Evolutionary conservation across 768 basidiomycete species (phyloP), one percentile per base, ranked within the genome.

Genomic region (Cyathus striatus): DNA sequence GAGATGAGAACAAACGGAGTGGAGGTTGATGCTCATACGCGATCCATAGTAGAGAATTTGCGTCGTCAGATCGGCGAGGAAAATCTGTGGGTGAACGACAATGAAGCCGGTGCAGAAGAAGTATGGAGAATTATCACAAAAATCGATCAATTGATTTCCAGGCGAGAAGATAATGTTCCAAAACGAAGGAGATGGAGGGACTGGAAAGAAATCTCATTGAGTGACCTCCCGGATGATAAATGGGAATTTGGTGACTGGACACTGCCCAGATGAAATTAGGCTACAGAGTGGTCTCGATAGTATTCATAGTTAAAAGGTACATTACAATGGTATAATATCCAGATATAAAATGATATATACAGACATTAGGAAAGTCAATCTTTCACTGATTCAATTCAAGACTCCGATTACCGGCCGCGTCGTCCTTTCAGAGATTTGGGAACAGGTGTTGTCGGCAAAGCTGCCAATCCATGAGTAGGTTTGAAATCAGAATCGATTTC

Each of bases 1-100:
- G 92, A 94, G 59, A 94, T 96, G 91, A 61, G 66, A 18, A 70
- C 80, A 27, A 90, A 93, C 51, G 88, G 86, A 12, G 81, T 95
- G 10, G 72, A 70, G 25, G 63, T 76, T 32, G 82, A 93, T 53
- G 56, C 54, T 13, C 67, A 63, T 30, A 93, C 90, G 2, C 72
- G 76, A 9, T 65, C 65, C 21, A 56, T 91, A 14, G 72, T 83
- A 10, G 85, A 86, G 44, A 66, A 53, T 13, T 66, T 92, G 16
- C 70, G 87, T 23, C 67, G 77, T 41, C 80, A 89, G 40, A 72
- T 84, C 7, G 78, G 76, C 20, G 69, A 72, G 48, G 68, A 70
- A 40, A 75, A 76, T 39, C 51, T 76, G 14, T 76, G 71, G 69
- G 65, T 70, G 14, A 75, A 78, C 49, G 76, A 76, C 49, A 60